Base-by-base conservation (phyloP, 2,329 filamentous ascomycete species). In the Claviceps pazoutovae region DNA sequence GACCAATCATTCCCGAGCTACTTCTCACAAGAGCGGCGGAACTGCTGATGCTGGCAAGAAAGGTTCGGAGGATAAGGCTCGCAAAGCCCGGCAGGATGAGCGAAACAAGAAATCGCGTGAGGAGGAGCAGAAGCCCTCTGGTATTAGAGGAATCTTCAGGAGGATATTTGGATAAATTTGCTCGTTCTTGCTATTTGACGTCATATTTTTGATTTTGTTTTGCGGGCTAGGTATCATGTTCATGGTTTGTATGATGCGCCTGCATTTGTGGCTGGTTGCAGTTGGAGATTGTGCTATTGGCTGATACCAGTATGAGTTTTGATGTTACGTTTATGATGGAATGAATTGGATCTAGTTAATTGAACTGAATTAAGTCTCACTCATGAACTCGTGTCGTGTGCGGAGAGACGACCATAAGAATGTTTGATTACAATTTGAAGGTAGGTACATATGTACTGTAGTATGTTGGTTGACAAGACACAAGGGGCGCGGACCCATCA, bases 91-190 rank as follows among this genome's bases (percentile, higher is more conserved):
- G 48, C 61, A 62, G 60, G 64, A 56, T 57, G 64, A 52, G 60
- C 61, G 57, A 66, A 66, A 55, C 66, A 66, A 57, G 53, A 61
- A 66, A 53, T 56, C 61, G 37, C 56, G 54, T 30, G 54, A 58
- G 4, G 58, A 56, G 51, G 59, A 60, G 46, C 61, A 68, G 54
- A 65, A 66, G 53, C 44, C 59, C 1, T 55, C 59, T 7, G 66
- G 66, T 1, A 52, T 71, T 51, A 64, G 63, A 53, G 64, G 61
- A 8, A 57, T 62, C n/a, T 62, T 70, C 39, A 71, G 67, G 61
- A 67, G 62, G 54, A 36, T 71, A 9, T 70, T 71, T 51, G 59
- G 47, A 36, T 37, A 43, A 38, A 45, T 19, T 46, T n/a, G 17
- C 44, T 49, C 43, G 9, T 19, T 19, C 13, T 45, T 30, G 14